phyloP scores from a whole-genome alignment of 495 filamentous ascomycete genomes.

The Ramalina intermedia region DNA sequence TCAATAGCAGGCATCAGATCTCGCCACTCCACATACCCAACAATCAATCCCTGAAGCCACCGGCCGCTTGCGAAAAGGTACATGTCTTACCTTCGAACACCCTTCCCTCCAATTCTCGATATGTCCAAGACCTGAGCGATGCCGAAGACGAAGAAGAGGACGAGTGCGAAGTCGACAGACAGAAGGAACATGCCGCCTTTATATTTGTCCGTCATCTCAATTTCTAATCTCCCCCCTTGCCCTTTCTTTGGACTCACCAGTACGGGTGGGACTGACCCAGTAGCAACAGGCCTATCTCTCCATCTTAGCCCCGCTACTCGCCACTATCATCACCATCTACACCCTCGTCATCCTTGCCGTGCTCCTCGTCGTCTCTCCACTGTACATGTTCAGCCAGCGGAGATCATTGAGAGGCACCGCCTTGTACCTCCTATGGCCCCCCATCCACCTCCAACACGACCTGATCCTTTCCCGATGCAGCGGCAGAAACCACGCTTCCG shows the following conservation, averaged over 20 bases:
- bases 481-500: constrained; percentile 17
- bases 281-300: constrained; percentile 32
- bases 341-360: constrained; percentile 24
- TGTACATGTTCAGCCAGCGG: constrained; percentile 26
- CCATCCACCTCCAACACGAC: constrained; percentile 30
- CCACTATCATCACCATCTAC: constrained; percentile 27
- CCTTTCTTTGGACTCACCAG: neutral
- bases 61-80: too few species aligned
- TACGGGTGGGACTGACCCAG: neutral
- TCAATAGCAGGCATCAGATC: too few species aligned
- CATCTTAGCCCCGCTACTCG: constrained; percentile 31
- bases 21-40: too few species aligned
- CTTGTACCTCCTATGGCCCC: constrained; percentile 28
- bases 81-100: too few species aligned
- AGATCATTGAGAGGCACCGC: constrained; percentile 25
- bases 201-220: constrained; percentile 13
- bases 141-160: constrained; percentile 1
- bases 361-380: constrained; percentile 27
- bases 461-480: constrained; percentile 20
- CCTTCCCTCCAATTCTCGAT: too few species aligned
- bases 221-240: too few species aligned
- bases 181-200: constrained; percentile 16
- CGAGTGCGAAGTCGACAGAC: constrained; percentile 5
- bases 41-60: too few species aligned
- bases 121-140: too few species aligned